phyloP scores from a whole-genome alignment of 805 yeast species.

The Schwanniomyces occidentalis region DNA sequence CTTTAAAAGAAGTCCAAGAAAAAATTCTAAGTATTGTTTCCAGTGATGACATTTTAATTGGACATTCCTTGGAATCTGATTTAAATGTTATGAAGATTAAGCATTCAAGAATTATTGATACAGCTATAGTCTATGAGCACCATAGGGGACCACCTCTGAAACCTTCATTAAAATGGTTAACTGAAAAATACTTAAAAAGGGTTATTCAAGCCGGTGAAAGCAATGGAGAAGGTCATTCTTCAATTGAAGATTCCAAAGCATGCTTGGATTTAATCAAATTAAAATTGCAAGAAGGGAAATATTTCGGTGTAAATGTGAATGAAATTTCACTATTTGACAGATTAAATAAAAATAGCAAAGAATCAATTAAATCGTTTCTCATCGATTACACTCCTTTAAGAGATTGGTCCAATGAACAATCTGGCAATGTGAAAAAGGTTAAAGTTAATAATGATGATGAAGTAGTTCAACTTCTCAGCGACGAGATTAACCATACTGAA shows the following conservation, averaged over 20 bases:
- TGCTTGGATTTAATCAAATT: slow-evolving; percentile 75
- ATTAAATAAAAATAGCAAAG: slow-evolving; percentile 10
- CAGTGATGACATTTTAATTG: slow-evolving; percentile 67
- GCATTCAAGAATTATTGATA: slow-evolving; percentile 79
- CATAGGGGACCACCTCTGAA: slow-evolving; percentile 79
- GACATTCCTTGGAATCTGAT: slow-evolving; percentile 90
- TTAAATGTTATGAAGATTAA: slow-evolving; percentile 65
- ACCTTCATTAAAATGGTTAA: slow-evolving; percentile 75
- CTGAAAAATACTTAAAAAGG: slow-evolving; percentile 52
- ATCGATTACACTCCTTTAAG: slow-evolving; percentile 25
- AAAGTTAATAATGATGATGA: slow-evolving; percentile 63
- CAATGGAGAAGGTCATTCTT: slow-evolving; percentile 68
- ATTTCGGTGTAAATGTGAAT: slow-evolving; percentile 52
- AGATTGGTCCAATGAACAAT: slow-evolving; percentile 18
- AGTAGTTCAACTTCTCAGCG: slow-evolving; percentile 42
- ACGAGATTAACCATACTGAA: slow-evolving; percentile 40
- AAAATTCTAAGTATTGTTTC: slow-evolving; percentile 50
- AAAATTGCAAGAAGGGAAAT: slow-evolving; percentile 65
- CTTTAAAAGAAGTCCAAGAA: slow-evolving; percentile 66
- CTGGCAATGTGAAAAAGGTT: slow-evolving; percentile 22
- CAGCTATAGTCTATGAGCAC: slow-evolving; percentile 75
- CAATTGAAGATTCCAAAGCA: slow-evolving; percentile 81
- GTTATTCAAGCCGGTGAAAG: slow-evolving; percentile 65
- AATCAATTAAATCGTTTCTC: slow-evolving; percentile 12
- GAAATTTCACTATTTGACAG: slow-evolving; percentile 26